Base-by-base conservation (phyloP, 441 rosid species). In the Adansonia grandidieri region DNA sequence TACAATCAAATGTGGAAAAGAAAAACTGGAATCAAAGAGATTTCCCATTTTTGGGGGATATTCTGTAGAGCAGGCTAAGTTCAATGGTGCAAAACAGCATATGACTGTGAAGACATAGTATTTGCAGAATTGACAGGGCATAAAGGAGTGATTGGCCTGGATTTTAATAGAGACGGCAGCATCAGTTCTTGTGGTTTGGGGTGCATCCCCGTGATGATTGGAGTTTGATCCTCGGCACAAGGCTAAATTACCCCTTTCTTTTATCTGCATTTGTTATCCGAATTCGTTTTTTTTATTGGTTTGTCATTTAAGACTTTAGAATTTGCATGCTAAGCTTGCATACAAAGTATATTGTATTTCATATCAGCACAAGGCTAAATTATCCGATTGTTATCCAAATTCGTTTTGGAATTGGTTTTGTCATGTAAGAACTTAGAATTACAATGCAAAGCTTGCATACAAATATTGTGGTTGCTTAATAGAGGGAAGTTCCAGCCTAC, bases 51-150 rank as follows among this genome's bases (percentile, higher is more conserved):
- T 14, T 8, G 2, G 60, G 10, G 10, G 62, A 72, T 54, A 56
- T 54, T 19, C 63, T 71, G 45, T n/a, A 53, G 62, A 54, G 54
- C 15, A n/a, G 37, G n/a, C 50, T 6, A 32, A 54, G 32, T n/a
- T 54, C 75, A 15, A 5, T 28, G 61, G 22, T 28, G 61, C 62
- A 40, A 45, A 56, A 71, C 48, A 58, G 53, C 76, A 40, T 4
- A 37, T 6, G 4, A 5, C 17, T 17, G 51, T 32, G 3, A 6
- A 50, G 19, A n/a, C 5, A 17, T 15, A 51, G 44, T 71, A n/a
- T 17, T 54, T 71, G 17, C 63, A 71, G 50, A 71, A 54, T 32
- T n/a, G 10, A 2, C 63, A n/a, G 28, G 45, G 11, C 61, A 28
- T 4, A 37, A 28, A 72, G 50, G 6, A 17, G 5, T 72, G 75